phyloP scores from a whole-genome alignment of 73 alveolate genomes.

The Paramecium tetraurelia region DNA sequence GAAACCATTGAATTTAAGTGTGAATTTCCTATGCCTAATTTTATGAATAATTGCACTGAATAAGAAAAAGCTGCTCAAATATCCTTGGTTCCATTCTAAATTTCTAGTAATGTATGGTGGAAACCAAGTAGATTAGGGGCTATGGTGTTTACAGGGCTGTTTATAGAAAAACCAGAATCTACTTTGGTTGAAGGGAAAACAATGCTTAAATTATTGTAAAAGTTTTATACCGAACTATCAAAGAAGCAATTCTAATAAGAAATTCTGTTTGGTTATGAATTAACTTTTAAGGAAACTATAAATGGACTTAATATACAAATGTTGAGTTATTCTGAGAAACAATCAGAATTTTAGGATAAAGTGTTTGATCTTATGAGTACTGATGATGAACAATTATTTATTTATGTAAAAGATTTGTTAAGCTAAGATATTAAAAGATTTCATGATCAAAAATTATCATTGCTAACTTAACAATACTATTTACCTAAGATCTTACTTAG shows the following conservation, averaged over 20 bases:
- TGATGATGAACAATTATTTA: background rate
- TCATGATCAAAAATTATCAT: constrained; percentile 27
- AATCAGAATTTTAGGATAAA: constrained; percentile 19
- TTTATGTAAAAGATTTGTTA: background rate
- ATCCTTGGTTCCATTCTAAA: background rate
- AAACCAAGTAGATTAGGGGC: constrained; percentile 26
- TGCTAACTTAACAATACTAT: background rate
- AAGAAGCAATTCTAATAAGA: background rate
- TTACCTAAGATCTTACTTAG: background rate
- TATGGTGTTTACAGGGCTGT: constrained; percentile 43
- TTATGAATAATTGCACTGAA: background rate
- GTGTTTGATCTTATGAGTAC: constrained; percentile 15
- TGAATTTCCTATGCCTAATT: constrained; percentile 41
- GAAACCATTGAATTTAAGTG: background rate
- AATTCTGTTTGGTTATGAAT: background rate
- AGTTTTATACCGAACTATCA: background rate
- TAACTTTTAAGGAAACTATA: background rate
- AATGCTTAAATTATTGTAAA: background rate
- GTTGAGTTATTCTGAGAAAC: constrained; percentile 37
- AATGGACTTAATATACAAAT: constrained; percentile 24
- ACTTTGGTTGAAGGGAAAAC: background rate
- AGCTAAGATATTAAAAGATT: constrained; percentile 31
- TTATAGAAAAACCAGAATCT: constrained; percentile 45
- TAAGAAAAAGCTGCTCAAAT: background rate
- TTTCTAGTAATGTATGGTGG: constrained; percentile 36